A percentile compares a stretch with the other conserved stretches of the same genome.
Evolutionary conservation across 2,329 filamentous ascomycete species (phyloP).

Genomic region (Cladosporium sp.): DNA sequence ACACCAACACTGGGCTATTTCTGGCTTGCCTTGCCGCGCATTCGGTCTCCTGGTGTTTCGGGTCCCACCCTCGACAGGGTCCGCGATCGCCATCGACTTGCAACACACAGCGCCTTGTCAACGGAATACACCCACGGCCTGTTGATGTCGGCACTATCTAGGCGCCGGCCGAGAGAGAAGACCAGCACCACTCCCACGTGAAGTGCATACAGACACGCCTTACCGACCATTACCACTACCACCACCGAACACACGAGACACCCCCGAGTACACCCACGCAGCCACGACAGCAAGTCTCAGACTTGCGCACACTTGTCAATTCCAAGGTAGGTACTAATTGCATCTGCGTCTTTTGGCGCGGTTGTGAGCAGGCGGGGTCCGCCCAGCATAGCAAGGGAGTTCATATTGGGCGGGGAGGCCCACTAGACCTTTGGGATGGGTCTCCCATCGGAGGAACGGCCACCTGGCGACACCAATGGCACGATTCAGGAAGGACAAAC

Average conservation of each 20-base stretch:
- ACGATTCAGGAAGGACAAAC: not conserved
- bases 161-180: constrained; percentile 11
- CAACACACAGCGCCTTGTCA: not conserved
- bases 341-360: not conserved
- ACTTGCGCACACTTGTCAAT: not conserved
- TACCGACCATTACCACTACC: not conserved
- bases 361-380: not conserved
- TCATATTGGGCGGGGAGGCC: constrained; percentile 9
- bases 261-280: not conserved
- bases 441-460: constrained; percentile 26
- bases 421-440: constrained; percentile 25
- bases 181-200: constrained; percentile 9
- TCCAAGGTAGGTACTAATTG: not conserved
- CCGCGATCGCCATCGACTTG: constrained; percentile 7
- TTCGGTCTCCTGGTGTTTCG: constrained; percentile 11
- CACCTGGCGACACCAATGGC: constrained; percentile 23
- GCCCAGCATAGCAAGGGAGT: constrained; percentile 3
- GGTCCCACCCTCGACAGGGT: constrained; percentile 8
- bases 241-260: not conserved
- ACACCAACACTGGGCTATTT: constrained; percentile 8
- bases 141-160: constrained; percentile 10
- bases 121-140: too few species aligned
- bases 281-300: not conserved
- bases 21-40: constrained; percentile 10
- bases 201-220: not conserved